Base-by-base conservation (phyloP, 495 filamentous ascomycete species). In the Penicillium dipodomyicola region DNA sequence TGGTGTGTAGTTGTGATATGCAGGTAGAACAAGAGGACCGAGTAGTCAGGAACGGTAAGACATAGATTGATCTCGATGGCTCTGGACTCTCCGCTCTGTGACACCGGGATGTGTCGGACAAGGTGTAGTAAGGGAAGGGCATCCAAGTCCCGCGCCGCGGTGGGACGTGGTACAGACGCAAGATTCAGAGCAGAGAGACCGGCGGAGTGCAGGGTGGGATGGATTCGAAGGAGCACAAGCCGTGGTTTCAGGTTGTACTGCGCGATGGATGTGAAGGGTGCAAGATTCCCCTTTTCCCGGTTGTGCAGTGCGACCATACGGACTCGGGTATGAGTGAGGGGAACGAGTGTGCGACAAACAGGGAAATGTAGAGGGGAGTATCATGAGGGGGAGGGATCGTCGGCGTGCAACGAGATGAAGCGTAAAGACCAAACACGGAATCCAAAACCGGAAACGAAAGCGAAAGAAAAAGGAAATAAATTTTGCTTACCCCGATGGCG, bases 401-500 rank as follows among this genome's bases (percentile, higher is more conserved):
- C 55, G 25, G 23, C 27, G 39, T 22, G 23, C 37, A 32, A 52
- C 35, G 27, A 11, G 50, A 17, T 40, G 17, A 52, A 52, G 15
- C 35, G 33, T 40, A 52, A 52, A 52, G 39, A 19, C 57, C 42
- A 54, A 62, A 51, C 54, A 67, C 49, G 58, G 52, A 37, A 39
- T 23, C 6, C 43, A 57, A 46, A 50, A 12, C 44, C 50, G 33
- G 62, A 62, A 59, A 39, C 37, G 43, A 49, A 45, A 47, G 43
- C 15, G 15, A 30, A 22, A 50, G 29, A 44, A 35, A 8, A 27
- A 12, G n/a, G 22, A 37, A 54, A 45, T 23, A 6, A 0, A 47
- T 27, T 37, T 27, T 49, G 90, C 91, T 82, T 84, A 97, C 94
- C 54, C 88, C 88, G 60, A 96, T 78, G 17, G 92, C 86, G 73